Evolutionary conservation across 768 basidiomycete genomes (phyloP), one percentile per base, ranked within the genome.

Genomic region (Lactarius hatsudake): DNA sequence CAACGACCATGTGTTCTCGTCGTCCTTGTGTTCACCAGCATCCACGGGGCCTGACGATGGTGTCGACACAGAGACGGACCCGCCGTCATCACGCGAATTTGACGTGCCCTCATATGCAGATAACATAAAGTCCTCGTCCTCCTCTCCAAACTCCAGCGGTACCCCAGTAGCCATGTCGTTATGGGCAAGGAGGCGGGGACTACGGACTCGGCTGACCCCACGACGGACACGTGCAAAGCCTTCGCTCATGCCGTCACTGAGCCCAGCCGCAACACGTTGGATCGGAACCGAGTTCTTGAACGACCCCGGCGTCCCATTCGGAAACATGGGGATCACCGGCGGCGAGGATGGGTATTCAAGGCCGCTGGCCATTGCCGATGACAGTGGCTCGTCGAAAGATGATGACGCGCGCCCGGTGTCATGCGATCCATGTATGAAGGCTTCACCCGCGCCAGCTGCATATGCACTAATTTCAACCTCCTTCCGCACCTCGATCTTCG

Each of bases 381-480:
- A 87, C 30, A 94, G 80, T 0, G 91, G 90, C 71, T 89, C 91
- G 73, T 94, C 91, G 67, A 94, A 90, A 0, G 89, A 87, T 0
- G 86, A 82, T 0, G 85, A 79, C 0, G 75, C 75, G 15, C 79
- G 80, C 17, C 79, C 78, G 12, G 78, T 74, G n/a, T 82, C 81
- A 18, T 77, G 80, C 3, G 82, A 81, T 3, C 82, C 85, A 62
- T 86, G 83, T 2, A 88, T 79, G 66, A 88, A 88, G 0, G 81
- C 77, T 65, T 85, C 83, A 36, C 75, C 77, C 3, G 73, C 66
- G 10, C 76, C 76, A 4, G 77, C 75, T 0, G 81, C 32, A 65
- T 83, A 84, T 0, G 86, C 84, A 65, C 81, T 86, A 48, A 89
- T 83, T 72, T 89, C 85, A 9, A 94, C 88, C 59, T 90, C 85